Conservation (phyloP, 2,329 filamentous ascomycete species). For the Pseudocercospora crystallina region DNA sequence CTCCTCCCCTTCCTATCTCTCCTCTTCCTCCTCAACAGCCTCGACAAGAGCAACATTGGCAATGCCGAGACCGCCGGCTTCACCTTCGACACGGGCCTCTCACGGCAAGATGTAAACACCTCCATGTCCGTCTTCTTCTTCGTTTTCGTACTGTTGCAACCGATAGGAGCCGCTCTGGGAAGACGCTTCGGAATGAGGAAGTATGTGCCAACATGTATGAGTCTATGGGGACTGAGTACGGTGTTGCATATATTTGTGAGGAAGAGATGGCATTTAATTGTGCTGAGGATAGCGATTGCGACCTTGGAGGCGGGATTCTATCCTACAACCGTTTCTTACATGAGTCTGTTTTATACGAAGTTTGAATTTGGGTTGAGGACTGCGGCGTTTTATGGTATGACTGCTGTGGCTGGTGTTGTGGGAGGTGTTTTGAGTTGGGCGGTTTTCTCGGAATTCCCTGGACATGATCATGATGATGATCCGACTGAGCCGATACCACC, state of each 20-base stretch:
- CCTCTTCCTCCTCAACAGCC: conserved; percentile 53
- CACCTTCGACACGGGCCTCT: conserved; percentile 55
- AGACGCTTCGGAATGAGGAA: conserved; percentile 55
- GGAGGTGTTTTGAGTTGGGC: conserved; percentile 55
- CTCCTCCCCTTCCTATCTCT: conserved; percentile 54
- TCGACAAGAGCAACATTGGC: conserved; percentile 56
- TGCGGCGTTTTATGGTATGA: conserved; percentile 58
- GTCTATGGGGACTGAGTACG: conserved; percentile 53
- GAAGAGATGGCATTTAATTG: conserved; percentile 48
- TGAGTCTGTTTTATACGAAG: conserved; percentile 59
- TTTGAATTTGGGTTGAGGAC: conserved; percentile 57
- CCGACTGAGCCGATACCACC: conserved; percentile 7
- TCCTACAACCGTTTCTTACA: conserved; percentile 58
- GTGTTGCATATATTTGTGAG: conserved; percentile 49
- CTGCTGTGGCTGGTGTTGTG: conserved; percentile 56
- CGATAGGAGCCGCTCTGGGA: conserved; percentile 58
- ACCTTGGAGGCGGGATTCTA: conserved; percentile 59
- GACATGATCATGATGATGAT: conserved; percentile 11
- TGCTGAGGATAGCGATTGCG: conserved; percentile 48
- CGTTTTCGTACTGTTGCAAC: conserved; percentile 60
- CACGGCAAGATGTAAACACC: conserved; percentile 54
- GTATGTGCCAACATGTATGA: conserved; percentile 61
- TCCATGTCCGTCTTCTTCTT: conserved; percentile 59
- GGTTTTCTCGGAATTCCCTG: conserved; percentile 47
- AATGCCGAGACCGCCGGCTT: conserved; percentile 61